phyloP scores from a whole-genome alignment of 208 protist species.

The Leptomonas pyrrhocoris region DNA sequence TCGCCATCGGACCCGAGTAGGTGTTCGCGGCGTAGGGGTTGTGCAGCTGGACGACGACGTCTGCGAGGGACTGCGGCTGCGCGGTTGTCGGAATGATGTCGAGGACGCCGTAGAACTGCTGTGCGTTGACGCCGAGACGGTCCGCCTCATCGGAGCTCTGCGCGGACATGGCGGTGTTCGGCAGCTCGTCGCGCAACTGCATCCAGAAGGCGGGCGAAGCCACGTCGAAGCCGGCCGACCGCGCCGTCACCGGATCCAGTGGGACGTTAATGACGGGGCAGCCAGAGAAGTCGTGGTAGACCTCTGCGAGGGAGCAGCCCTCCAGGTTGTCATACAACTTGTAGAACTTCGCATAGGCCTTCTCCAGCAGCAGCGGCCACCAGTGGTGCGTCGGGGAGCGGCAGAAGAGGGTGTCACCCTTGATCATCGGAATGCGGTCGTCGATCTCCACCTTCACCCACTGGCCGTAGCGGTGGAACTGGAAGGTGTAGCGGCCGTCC shows the following conservation, averaged over 20 bases:
- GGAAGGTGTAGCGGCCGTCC: constrained; percentile 70
- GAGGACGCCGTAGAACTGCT: constrained; percentile 66
- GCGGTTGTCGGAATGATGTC: constrained; percentile 34
- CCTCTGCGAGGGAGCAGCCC: constrained; percentile 59
- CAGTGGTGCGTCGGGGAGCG: constrained; percentile 60
- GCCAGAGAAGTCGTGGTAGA: constrained; percentile 67
- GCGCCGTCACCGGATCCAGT: constrained; percentile 23
- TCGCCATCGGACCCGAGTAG: constrained; percentile 72
- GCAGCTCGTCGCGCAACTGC: constrained; percentile 39
- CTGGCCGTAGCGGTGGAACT: constrained; percentile 68
- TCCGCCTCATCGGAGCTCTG: constrained; percentile 30
- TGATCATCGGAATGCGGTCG: constrained; percentile 56
- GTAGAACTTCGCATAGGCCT: constrained; percentile 87
- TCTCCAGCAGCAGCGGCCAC: constrained; percentile 81
- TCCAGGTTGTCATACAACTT: constrained; percentile 57
- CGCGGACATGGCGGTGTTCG: constrained; percentile 35
- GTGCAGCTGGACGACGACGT: constrained; percentile 66
- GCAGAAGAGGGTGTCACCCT: constrained; percentile 56
- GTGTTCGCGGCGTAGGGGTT: constrained; percentile 48
- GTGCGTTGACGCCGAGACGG: constrained; percentile 37
- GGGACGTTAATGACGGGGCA: constrained; percentile 51
- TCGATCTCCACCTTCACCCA: constrained; percentile 78
- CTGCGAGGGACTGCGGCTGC: constrained; percentile 32
- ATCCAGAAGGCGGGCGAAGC: constrained; percentile 58
- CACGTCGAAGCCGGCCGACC: constrained; percentile 37